Evolutionary conservation across 176 grass and related monocot species (phyloP), one percentile per base, ranked within the genome.

Genomic region (Carex littledalei): DNA sequence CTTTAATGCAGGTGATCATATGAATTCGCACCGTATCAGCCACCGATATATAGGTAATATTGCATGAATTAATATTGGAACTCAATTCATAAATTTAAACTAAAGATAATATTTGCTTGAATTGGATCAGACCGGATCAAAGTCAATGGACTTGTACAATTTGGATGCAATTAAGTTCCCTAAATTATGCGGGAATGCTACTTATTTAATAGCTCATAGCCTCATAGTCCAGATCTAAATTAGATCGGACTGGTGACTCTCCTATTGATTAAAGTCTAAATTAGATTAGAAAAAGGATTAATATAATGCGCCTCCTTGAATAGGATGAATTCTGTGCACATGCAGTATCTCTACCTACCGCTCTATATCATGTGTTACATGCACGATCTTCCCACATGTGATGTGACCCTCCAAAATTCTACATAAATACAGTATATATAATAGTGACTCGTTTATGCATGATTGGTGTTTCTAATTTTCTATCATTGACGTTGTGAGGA

Each of bases 241-340:
- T 47, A 67, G 37, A 17, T 35, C 16, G 32, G 13, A 47, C 39
- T 11, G 57, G 12, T 29, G 52, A 79, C 24, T 81, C 32, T 39
- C 16, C 59, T 41, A 69, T 82, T 64, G 17, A 82, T 22, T 15
- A 41, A 64, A 82, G n/a, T 45, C 39, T 14, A 76, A 67, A 64
- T 67, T 37, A 31, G 20, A 64, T 26, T 15, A 47, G 21, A 9
- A 81, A 59, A 63, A 82, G 12, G 6, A 39, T 63, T 24, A 82
- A 31, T 16, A 82, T 82, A 61, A 81, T 32, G 35, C n/a, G 14
- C 7, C 16, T 58, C 70, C 3, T 61, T 60, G 56, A 29, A 45
- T 29, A 31, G 45, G n/a, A 10, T 4, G 18, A 82, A 82, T 82
- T 82, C 80, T 37, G 21, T 67, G 80, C 80, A 82, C 80, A 82